Conservation (phyloP, 306 rosid genomes). For the Medicago ruthenica region DNA sequence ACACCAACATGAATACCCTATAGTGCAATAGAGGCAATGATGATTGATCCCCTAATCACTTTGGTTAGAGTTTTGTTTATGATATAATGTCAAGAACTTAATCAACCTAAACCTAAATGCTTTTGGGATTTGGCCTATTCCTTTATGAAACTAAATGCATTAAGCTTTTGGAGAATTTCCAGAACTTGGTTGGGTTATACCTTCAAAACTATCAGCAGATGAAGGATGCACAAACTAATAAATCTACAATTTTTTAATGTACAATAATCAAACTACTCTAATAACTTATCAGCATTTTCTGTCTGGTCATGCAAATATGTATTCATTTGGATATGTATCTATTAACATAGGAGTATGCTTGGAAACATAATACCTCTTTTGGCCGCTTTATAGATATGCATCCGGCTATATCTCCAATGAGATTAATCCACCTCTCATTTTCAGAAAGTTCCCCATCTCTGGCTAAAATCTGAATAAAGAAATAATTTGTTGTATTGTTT, state of each 20-base stretch:
- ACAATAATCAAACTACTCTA: constrained; percentile 19
- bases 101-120: neutral
- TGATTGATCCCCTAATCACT: neutral
- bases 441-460: constrained; percentile 90
- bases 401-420: constrained; percentile 87
- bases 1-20: constrained; percentile 16
- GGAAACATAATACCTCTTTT: constrained; percentile 73
- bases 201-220: constrained; percentile 9
- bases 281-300: constrained; percentile 31
- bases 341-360: constrained; percentile 32
- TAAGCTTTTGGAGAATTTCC: constrained; percentile 4
- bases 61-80: constrained; percentile 14
- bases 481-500: constrained; percentile 39
- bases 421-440: constrained; percentile 94
- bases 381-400: constrained; percentile 96
- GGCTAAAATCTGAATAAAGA: constrained; percentile 74
- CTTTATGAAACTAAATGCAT: neutral
- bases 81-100: neutral
- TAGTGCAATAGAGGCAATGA: neutral
- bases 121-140: no score
- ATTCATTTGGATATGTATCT: constrained; percentile 26
- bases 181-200: constrained; percentile 13
- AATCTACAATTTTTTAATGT: constrained; percentile 19
- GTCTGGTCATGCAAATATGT: constrained; percentile 14
- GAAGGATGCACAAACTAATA: constrained; percentile 29